Evolutionary conservation across 2,329 filamentous ascomycete genomes (phyloP).

Genomic region (Hypoxylon sp.): DNA sequence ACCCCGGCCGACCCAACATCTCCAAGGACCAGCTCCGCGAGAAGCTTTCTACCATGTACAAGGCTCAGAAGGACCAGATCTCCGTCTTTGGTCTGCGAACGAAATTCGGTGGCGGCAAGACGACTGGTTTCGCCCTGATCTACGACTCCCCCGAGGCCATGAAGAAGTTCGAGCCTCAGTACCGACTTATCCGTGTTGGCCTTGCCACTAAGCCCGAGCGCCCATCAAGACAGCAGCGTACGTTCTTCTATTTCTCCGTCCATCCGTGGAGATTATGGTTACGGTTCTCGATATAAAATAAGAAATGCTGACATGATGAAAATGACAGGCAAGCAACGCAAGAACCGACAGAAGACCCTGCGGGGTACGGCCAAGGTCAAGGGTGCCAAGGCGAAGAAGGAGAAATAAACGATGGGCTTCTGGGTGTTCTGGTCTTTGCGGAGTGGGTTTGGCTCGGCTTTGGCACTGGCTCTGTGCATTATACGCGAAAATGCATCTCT

Average conservation of each 20-base stretch:
- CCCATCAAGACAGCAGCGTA: constrained; percentile 98
- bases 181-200: constrained; percentile 95
- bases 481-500: constrained; percentile 50
- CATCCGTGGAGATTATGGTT: not conserved
- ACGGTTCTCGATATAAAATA: not conserved
- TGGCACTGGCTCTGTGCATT: constrained; percentile 56
- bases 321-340: constrained; percentile 95
- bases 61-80: constrained; percentile 97
- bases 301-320: constrained; percentile 27
- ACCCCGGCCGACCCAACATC: constrained; percentile 98
- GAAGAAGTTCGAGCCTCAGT: constrained; percentile 99
- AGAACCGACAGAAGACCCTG: constrained; percentile 99
- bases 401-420: constrained; percentile 75
- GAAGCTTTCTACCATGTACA: constrained; percentile 97
- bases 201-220: constrained; percentile 96
- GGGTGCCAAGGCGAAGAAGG: constrained; percentile 95
- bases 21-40: constrained; percentile 98
- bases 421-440: constrained; percentile 52
- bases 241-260: constrained; percentile 62
- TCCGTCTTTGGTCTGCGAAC: constrained; percentile 98
- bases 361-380: constrained; percentile 98
- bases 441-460: constrained; percentile 55
- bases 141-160: constrained; percentile 98
- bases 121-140: constrained; percentile 97
- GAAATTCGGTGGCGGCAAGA: constrained; percentile 99